Evolutionary conservation across 345 rosid genomes (phyloP).

Genomic region (Lagerstroemia speciosa): DNA sequence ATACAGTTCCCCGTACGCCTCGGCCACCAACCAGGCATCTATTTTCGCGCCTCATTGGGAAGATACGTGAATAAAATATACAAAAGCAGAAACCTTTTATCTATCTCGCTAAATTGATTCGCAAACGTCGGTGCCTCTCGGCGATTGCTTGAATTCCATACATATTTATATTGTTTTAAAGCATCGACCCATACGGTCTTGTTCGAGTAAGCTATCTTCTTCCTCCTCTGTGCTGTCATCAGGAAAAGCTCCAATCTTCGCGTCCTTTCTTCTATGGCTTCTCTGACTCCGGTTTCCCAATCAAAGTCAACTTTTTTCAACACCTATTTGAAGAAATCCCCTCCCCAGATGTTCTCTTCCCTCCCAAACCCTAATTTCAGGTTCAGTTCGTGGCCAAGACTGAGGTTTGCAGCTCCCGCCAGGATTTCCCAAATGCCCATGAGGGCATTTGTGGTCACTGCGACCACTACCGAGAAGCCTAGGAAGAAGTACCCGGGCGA

Average conservation of each 20-base stretch:
- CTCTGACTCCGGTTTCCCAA: constrained; percentile 40
- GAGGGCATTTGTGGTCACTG: constrained; percentile 31
- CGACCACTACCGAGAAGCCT: constrained; percentile 66
- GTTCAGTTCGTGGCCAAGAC: constrained; percentile 25
- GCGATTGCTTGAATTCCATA: too few species aligned
- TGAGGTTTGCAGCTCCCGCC: constrained; percentile 1
- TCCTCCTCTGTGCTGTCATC: background rate
- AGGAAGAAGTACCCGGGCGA: constrained; percentile 72
- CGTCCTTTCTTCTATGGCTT: constrained; percentile 37
- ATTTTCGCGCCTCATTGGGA: background rate
- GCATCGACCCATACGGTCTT: too few species aligned
- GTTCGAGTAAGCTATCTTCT: background rate
- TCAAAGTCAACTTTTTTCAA: constrained; percentile 33
- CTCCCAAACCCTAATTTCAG: constrained; percentile 12
- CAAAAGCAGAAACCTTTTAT: background rate
- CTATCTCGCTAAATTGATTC: too few species aligned
- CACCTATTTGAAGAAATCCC: constrained; percentile 21
- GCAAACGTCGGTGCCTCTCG: too few species aligned
- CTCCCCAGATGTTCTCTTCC: constrained; percentile 6
- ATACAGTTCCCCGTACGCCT: too few species aligned
- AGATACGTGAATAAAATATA: too few species aligned
- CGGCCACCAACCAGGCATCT: too few species aligned
- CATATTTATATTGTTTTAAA: too few species aligned
- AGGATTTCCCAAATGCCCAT: constrained; percentile 26
- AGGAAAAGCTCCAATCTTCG: constrained; percentile 1